Base-by-base conservation (phyloP, 495 filamentous ascomycete genomes). In the Aspergillus heteromorphus region DNA sequence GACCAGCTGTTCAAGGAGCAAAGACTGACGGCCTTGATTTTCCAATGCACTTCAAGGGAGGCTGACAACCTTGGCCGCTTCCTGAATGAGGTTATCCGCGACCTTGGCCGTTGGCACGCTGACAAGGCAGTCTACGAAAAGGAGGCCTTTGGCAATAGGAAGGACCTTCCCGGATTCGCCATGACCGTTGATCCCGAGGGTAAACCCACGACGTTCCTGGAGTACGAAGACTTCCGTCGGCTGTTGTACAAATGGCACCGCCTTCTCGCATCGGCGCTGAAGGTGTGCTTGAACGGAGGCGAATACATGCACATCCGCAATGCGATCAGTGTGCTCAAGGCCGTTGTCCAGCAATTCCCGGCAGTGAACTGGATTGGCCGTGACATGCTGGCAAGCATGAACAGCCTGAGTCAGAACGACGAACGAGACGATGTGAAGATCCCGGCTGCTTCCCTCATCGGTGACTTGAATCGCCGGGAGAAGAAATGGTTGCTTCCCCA, bases 301-400 rank as follows among this genome's bases (percentile, higher is more conserved):
- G 92, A 99, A 65, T 99, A 93, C 79, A 97, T 96, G 91, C 91
- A 96, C 66, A 96, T 97, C 64, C 83, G 90, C 11, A 99, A 99
- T 65, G 89, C 91, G 29, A 95, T 97, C 59, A 91, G 85, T 52
- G 73, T 97, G n/a, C 76, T 97, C 49, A 96, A 93, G 65, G 79
- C 82, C 6, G 77, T 95, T 36, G 78, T 86, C 29, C 81, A 87
- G 25, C 76, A 83, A 61, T 97, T 95, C 79, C 95, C 95, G 20
- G 83, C 83, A 13, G 83, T 97, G 41, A 92, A 93, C 60, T 92
- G 88, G 75, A 90, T 92, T 74, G 93, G 89, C 18, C 79, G 80
- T 21, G 78, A 83, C 38, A 85, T 95, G 63, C 67, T 86, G 16
- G 76, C 76, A 42, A 80, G 80, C 52, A 81, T 97, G 18, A 84